Evolutionary conservation across 106 monocot genomes (phyloP).

Genomic region (Triglochin maritima): DNA sequence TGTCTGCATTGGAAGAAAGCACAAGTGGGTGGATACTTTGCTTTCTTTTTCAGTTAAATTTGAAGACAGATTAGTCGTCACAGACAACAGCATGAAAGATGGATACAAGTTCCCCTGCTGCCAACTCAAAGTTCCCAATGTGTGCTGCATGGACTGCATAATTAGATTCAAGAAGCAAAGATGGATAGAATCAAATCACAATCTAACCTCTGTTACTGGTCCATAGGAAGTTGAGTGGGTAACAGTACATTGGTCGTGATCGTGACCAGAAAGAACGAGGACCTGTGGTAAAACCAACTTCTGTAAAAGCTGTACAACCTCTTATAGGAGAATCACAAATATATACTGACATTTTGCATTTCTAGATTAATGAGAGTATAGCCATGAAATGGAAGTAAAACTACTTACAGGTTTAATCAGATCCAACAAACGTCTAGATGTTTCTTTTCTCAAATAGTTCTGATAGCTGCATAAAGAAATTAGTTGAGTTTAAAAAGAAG

Average conservation of each 20-base stretch:
- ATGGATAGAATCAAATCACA: conserved; percentile 1
- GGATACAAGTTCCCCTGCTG: conserved; percentile 92
- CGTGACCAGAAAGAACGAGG: conserved; percentile 92
- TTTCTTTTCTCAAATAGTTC: conserved; percentile 80
- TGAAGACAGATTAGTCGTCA: conserved; percentile 9
- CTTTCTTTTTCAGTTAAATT: conserved; percentile 25
- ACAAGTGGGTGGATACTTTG: conserved; percentile 45
- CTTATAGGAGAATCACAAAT: neutral
- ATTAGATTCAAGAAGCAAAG: conserved; percentile 16
- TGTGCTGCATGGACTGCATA: conserved; percentile 53
- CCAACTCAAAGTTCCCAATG: conserved; percentile 90
- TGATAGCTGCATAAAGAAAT: conserved; percentile 52
- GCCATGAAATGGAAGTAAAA: neutral
- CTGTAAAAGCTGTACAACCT: neutral
- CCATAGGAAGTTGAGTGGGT: conserved; percentile 55
- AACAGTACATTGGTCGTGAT: conserved; percentile 96
- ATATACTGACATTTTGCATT: neutral
- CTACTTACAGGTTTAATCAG: conserved; percentile 60
- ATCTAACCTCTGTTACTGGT: conserved; percentile 57
- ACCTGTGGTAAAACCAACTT: conserved; percentile 32
- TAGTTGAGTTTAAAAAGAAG: too few species aligned
- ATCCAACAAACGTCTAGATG: conserved; percentile 55
- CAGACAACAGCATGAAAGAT: conserved; percentile 93
- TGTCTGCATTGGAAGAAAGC: conserved; percentile 93
- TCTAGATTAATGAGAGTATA: too few species aligned